These are phyloP conservation scores for Syncephalis plumigaleata DNA, from an alignment of 371 early-diverging fungal species.

Conservation along the genomic window DNA sequence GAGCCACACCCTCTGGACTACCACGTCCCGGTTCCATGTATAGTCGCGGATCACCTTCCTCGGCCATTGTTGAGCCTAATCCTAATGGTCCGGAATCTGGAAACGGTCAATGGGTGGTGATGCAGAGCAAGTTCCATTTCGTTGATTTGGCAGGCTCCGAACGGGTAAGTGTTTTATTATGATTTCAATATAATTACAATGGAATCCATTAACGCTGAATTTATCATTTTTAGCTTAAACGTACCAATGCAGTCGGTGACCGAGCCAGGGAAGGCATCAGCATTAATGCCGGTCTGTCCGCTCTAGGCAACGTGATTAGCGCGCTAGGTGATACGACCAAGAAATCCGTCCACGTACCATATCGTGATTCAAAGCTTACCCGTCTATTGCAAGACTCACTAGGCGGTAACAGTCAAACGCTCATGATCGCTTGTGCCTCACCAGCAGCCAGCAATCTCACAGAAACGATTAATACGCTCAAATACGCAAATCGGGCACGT, in stretches of 20 bases:
- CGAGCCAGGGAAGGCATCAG: conserved; percentile 94
- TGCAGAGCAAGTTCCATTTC: conserved; percentile 85
- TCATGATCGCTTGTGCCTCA: conserved; percentile 90
- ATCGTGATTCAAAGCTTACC: conserved; percentile 96
- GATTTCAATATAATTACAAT: not conserved
- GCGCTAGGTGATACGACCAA: conserved; percentile 78
- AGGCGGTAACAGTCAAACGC: conserved; percentile 78
- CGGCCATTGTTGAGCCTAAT: no score
- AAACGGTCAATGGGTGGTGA: not conserved
- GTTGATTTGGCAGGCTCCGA: conserved; percentile 99
- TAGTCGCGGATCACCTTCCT: not conserved
- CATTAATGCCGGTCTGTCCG: conserved; percentile 95
- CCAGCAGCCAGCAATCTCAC: conserved; percentile 59
- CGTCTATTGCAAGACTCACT: conserved; percentile 89
- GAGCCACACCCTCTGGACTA: conserved; percentile 1
- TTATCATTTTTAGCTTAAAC: conserved; percentile 42
- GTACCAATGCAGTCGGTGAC: conserved; percentile 88
- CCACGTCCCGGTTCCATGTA: not conserved
- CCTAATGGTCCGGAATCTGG: no score
- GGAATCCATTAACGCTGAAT: no score
- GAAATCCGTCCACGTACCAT: conserved; percentile 67
- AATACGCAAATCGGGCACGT: conserved; percentile 79
- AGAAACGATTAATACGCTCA: conserved; percentile 84
- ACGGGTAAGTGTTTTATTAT: conserved; percentile 37
- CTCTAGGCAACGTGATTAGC: conserved; percentile 97